Conservation (phyloP, 371 early-diverging fungal genomes). For the Neoconidiobolus thromboides region DNA sequence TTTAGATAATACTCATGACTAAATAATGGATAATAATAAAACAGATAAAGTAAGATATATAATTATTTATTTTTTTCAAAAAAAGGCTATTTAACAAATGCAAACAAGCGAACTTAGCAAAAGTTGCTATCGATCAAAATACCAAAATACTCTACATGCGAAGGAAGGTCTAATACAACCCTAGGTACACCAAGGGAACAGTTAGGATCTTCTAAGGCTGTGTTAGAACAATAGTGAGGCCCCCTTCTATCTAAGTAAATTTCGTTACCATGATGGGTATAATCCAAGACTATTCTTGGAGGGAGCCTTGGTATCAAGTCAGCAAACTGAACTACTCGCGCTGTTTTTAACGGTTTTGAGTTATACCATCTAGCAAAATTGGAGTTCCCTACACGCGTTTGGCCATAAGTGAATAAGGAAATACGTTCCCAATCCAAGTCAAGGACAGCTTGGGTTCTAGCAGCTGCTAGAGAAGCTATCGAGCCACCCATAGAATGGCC, state of each 20-base stretch:
- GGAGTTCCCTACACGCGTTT: conserved; percentile 3
- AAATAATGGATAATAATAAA: too few species aligned
- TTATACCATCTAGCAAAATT: conserved; percentile 1
- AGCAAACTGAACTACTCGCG: not conserved
- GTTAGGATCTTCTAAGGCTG: not conserved
- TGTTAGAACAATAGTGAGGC: not conserved
- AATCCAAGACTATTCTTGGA: not conserved
- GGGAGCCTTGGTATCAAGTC: not conserved
- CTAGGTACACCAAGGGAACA: not conserved
- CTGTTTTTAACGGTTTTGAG: not conserved
- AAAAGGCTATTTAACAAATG: too few species aligned
- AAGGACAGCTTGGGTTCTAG: not conserved
- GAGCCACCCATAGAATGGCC: conserved; percentile 5
- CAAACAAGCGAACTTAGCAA: too few species aligned
- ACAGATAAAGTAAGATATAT: too few species aligned
- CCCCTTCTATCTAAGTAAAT: not conserved
- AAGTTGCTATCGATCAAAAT: too few species aligned
- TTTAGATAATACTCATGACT: too few species aligned
- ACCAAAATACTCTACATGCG: too few species aligned
- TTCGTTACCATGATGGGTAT: not conserved
- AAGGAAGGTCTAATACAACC: too few species aligned
- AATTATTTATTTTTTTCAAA: too few species aligned
- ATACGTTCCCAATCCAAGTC: not conserved
- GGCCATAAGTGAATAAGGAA: conserved; percentile 2
- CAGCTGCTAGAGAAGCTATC: not conserved